Evolutionary conservation across 495 filamentous ascomycete genomes (phyloP).

Genomic region (Peziza echinospora): DNA sequence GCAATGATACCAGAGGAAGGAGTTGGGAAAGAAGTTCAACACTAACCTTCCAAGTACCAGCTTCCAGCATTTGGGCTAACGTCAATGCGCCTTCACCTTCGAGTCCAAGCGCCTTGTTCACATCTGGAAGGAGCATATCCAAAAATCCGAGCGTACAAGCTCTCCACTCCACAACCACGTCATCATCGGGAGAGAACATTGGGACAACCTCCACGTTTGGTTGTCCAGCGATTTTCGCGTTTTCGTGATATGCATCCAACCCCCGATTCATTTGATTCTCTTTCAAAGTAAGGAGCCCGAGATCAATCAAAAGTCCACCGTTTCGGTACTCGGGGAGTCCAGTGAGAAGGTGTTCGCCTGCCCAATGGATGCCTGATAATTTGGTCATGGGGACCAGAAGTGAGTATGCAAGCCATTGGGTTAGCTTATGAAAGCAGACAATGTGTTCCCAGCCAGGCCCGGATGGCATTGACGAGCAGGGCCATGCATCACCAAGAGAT

Average conservation of each 20-base stretch:
- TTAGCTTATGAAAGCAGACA: constrained; percentile 82
- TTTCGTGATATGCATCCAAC: constrained; percentile 45
- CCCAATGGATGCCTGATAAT: constrained; percentile 53
- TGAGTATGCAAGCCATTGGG: constrained; percentile 78
- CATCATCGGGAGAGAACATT: constrained; percentile 54
- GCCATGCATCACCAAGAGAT: constrained; percentile 87
- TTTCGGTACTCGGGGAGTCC: constrained; percentile 78
- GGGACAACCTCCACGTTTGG: constrained; percentile 50
- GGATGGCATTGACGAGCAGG: constrained; percentile 62
- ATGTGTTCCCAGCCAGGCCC: constrained; percentile 70
- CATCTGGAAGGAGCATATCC: constrained; percentile 49
- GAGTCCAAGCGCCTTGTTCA: constrained; percentile 37
- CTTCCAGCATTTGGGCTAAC: constrained; percentile 63
- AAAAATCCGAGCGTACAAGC: constrained; percentile 65
- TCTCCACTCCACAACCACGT: constrained; percentile 77
- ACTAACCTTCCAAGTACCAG: constrained; percentile 83
- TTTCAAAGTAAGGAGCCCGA: constrained; percentile 61
- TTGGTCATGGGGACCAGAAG: constrained; percentile 71
- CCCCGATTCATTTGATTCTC: constrained; percentile 40
- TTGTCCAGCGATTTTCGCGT: constrained; percentile 52
- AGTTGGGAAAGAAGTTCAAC: too few relatives aligned
- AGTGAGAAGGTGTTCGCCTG: constrained; percentile 54
- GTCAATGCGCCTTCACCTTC: constrained; percentile 36
- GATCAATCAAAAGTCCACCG: constrained; percentile 64
- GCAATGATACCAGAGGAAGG: background rate